Evolutionary conservation across 768 basidiomycete genomes (phyloP), one percentile per base, ranked within the genome.

Genomic region (Phaeotremella skinneri): DNA sequence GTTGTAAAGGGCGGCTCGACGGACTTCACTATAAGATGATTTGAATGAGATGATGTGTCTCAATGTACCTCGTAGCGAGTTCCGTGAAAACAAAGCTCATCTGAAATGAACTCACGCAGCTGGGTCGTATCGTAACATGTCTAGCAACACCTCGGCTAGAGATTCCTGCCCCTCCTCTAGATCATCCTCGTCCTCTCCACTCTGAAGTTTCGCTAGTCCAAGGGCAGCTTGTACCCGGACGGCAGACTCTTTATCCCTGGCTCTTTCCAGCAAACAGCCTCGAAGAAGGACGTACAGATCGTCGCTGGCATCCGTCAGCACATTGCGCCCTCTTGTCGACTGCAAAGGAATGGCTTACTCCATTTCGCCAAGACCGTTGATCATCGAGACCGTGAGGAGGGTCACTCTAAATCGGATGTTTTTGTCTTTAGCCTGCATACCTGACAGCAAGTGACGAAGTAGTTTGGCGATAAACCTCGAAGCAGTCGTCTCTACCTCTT

Each of bases 341-440:
- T 37, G 26, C 6, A 37, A 16, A 42, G 34, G 26, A 16, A 37
- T 37, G 1, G 81, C 87, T 54, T 70, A 96, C 92, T 93, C 90
- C 56, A 97, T 82, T 77, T 87, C 87, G 5, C 90, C 90, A 0
- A 96, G 79, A 56, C 86, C 83, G 0, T 84, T 82, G 13, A 94
- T 84, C 82, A 91, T 86, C 66, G 88, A 86, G 0, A 87, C 84
- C 14, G 90, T 82, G n/a, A 85, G 78, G 53, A 88, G 86, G 1
- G 89, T 80, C 30, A 85, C 85, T 20, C 93, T 85, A 71, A 85
- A 94, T 4, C 93, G 83, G 37, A 90, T 85, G 42, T 81, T 81
- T 78, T 93, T 97, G 79, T 94, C 90, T 74, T 91, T 94, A 2
- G 91, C 86, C 17, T 80, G 67, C 75, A 91, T 90, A 2, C 91